Percentiles rank a stretch among this genome's conserved stretches.
Conservation (phyloP, 441 rosid genomes). For the Jatropha podagrica region DNA sequence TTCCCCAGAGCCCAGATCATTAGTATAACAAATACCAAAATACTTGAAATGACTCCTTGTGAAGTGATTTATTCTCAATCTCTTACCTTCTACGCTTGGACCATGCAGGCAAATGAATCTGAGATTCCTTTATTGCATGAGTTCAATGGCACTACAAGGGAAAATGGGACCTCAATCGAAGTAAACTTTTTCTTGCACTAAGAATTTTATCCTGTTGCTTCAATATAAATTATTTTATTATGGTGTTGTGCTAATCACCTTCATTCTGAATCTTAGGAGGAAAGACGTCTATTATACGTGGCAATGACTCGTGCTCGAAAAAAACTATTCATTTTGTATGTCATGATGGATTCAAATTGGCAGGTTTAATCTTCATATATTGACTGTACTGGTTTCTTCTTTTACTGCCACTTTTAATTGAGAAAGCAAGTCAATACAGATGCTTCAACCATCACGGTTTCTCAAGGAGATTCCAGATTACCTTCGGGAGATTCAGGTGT, state of each 20-base stretch:
- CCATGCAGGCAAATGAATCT: conserved; percentile 82
- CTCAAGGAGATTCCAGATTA: conserved; percentile 88
- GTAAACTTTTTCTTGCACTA: conserved; percentile 38
- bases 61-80: conserved; percentile 2
- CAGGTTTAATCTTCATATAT: conserved; percentile 59
- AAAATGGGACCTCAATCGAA: conserved; percentile 67
- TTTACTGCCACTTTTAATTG: conserved; percentile 25
- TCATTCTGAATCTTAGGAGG: conserved; percentile 60
- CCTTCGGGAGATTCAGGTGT: conserved; percentile 73
- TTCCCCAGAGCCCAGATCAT: neutral
- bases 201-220: conserved; percentile 16
- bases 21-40: neutral
- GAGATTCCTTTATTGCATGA: conserved; percentile 91
- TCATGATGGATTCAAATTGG: conserved; percentile 86
- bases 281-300: conserved; percentile 84
- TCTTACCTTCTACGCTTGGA: conserved; percentile 4
- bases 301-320: conserved; percentile 98
- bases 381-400: conserved; percentile 20
- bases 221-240: conserved; percentile 1
- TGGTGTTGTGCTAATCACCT: conserved; percentile 20
- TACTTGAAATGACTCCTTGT: neutral
- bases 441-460: conserved; percentile 94
- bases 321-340: conserved; percentile 76
- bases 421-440: conserved; percentile 42
- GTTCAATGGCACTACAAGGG: conserved; percentile 48